A percentile compares a stretch with the other conserved stretches of the same genome.
Conservation (phyloP, 257 asterid genomes). For the Ocimum tenuiflorum region DNA sequence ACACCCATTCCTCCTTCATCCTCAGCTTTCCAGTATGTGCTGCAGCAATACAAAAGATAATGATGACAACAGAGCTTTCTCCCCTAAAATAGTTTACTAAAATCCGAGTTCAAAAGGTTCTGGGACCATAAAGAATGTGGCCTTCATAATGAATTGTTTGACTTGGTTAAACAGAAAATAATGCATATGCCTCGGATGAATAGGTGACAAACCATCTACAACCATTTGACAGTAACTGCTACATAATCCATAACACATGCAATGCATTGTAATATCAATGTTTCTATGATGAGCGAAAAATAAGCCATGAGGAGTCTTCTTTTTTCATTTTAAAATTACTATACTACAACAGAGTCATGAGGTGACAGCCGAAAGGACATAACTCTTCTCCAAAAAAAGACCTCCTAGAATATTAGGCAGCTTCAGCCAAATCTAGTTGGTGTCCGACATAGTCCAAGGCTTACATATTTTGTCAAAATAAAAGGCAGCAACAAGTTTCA, state of each 20-base stretch:
- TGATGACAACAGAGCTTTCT: constrained; percentile 1
- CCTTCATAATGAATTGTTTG: constrained; percentile 13
- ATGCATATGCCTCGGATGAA: constrained; percentile 7
- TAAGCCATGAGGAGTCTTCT: background rate
- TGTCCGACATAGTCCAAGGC: background rate
- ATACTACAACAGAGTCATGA: constrained; percentile 4
- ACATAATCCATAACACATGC: constrained; percentile 13
- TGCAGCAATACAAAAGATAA: constrained; percentile 33
- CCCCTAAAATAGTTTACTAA: background rate
- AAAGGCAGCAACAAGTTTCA: background rate
- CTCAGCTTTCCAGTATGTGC: constrained; percentile 82
- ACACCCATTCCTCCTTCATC: constrained; percentile 74
- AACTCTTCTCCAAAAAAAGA: background rate
- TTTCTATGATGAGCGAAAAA: background rate
- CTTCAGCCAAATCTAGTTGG: background rate
- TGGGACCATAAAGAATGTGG: constrained; percentile 20
- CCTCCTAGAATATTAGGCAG: background rate
- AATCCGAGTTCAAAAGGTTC: background rate
- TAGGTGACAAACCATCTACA: background rate
- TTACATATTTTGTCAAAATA: too few relatives aligned
- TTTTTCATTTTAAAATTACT: background rate
- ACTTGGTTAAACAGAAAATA: constrained; percentile 14
- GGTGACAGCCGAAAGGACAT: constrained; percentile 7
- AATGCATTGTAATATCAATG: background rate
- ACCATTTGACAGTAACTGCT: constrained; percentile 10